Base-by-base conservation (phyloP, 1,284 basidiomycete species). In the Microbotryum saponariae region DNA sequence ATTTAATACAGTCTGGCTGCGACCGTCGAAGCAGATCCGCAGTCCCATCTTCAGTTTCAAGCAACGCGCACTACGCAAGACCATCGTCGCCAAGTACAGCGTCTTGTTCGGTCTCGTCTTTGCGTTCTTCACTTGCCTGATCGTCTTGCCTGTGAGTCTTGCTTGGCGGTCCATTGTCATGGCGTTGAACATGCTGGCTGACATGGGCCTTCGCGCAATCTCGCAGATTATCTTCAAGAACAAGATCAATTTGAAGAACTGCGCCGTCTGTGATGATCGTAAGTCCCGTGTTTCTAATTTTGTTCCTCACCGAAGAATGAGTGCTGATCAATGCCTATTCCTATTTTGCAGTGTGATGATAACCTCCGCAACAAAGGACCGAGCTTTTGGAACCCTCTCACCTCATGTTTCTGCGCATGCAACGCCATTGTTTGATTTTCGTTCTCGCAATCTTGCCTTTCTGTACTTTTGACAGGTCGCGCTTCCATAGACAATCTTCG, bases 11-110 rank as follows among this genome's bases (percentile, higher is more conserved):
- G 86, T 91, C 80, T 89, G 88, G 88, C 75, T 89, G 58, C 84
- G 86, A 33, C 87, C 87, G 29, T 88, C 88, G 60, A 89, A 89
- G 73, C 89, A 94, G 77, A 94, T 96, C 72, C 88, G 90, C 64
- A 87, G 91, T 3, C 94, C 94, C 6, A 81, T 98, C 72, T 98
- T 91, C 77, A 88, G 63, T 49, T 46, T 51, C 37, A 62, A 60
- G 50, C 60, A 37, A 27, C 55, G 50, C 18, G 44, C 56, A 12
- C 51, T 57, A 5, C 64, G 67, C 20, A 54, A 55, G 29, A 56
- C 54, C 25, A 66, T 68, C 51, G 50, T 46, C 57, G 82, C 88
- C 73, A 89, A 89, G 63, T 92, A 92, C 77, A 78, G 88, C 46
- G 67, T 92, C 60, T 80, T 97, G 47, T 98, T 96, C 78, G 72